These are phyloP conservation scores for Tolypocladium album DNA, from an alignment of 2,329 filamentous ascomycete genomes.

Conservation along the genomic window DNA sequence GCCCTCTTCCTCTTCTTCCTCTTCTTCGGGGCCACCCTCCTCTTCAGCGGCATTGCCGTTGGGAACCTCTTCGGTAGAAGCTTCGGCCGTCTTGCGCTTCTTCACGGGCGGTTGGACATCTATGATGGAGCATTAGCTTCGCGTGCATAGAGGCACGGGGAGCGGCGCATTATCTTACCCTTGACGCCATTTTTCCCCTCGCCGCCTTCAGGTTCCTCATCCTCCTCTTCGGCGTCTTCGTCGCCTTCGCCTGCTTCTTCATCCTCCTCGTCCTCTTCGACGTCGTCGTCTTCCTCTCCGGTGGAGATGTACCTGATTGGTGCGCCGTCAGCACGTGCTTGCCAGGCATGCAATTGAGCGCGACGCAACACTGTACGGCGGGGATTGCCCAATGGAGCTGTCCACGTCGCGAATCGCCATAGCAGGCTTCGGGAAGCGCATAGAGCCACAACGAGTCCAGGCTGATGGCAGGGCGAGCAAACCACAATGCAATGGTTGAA, in stretches of 20 bases:
- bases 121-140: slow-evolving; percentile 6
- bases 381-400: background rate
- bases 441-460: background rate
- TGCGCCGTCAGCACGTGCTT: slow-evolving; percentile 2
- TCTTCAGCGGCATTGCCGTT: slow-evolving; percentile 24
- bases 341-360: background rate
- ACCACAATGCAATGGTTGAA: background rate
- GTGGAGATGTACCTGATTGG: slow-evolving; percentile 21
- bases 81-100: slow-evolving; percentile 36
- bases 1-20: slow-evolving; percentile 17
- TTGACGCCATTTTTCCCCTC: slow-evolving; percentile 19
- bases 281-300: slow-evolving; percentile 29
- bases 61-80: slow-evolving; percentile 15
- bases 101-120: slow-evolving; percentile 35
- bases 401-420: background rate
- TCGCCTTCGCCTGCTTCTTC: slow-evolving; percentile 27
- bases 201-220: slow-evolving; percentile 14
- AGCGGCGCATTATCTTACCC: slow-evolving; percentile 16
- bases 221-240: slow-evolving; percentile 21
- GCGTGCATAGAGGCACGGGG: background rate
- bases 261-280: slow-evolving; percentile 27
- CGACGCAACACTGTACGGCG: background rate
- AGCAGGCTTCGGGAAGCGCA: background rate
- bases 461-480: background rate
- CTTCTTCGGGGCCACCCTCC: slow-evolving; percentile 12